These are phyloP conservation scores for Irpex sp. DNA, from an alignment of 1,284 basidiomycete genomes.

Conservation along the genomic window DNA sequence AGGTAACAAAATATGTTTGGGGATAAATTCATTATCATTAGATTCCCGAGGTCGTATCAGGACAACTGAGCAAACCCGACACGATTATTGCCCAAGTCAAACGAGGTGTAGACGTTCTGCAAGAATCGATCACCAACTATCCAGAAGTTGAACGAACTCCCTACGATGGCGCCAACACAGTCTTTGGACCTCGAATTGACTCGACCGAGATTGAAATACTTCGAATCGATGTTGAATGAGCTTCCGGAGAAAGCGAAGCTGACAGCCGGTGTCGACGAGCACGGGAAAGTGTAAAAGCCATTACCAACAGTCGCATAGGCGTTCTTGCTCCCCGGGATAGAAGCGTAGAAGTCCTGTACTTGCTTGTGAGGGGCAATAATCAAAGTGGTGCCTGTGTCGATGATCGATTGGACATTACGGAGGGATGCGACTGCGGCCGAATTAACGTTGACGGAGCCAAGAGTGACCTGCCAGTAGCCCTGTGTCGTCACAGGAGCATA, in stretches of 20 bases:
- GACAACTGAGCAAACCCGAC: slow-evolving; percentile 15
- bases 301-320: slow-evolving; percentile 27
- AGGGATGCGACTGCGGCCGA: slow-evolving; percentile 17
- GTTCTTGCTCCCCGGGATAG: slow-evolving; percentile 37
- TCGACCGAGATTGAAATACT: slow-evolving; percentile 24
- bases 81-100: slow-evolving; percentile 13
- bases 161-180: slow-evolving; percentile 20
- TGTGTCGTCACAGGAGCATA: slow-evolving; percentile 31
- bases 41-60: no score
- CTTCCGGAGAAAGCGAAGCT: slow-evolving; percentile 39
- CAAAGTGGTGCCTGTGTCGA: slow-evolving; percentile 48
- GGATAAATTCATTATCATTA: no score
- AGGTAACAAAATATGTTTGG: no score
- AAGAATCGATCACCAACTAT: slow-evolving; percentile 27
- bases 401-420: slow-evolving; percentile 28
- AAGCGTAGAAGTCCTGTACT: slow-evolving; percentile 39
- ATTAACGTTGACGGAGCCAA: slow-evolving; percentile 32
- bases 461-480: slow-evolving; percentile 41
- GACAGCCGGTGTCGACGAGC: slow-evolving; percentile 31
- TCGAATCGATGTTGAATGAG: slow-evolving; percentile 33
- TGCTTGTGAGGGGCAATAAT: slow-evolving; percentile 43
- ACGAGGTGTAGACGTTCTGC: slow-evolving; percentile 18
- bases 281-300: slow-evolving; percentile 40
- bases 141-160: slow-evolving; percentile 23
- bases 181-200: slow-evolving; percentile 10